Base-by-base conservation (phyloP, 345 rosid species). In the Eutrema heterophyllum region DNA sequence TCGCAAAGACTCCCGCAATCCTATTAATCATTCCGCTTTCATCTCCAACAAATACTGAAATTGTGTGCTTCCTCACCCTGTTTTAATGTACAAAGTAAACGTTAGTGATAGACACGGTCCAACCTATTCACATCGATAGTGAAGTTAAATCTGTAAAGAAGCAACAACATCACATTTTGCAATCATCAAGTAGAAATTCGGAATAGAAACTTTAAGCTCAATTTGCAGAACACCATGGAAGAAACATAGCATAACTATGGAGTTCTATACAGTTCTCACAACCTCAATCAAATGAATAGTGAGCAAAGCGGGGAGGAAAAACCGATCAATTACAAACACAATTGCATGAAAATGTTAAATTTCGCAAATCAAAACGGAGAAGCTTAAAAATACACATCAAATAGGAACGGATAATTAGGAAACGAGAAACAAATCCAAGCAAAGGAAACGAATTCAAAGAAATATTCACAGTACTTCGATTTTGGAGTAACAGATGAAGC, bases 21-120 rank as follows among this genome's bases (percentile, higher is more conserved):
- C 97, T 81, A 48, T 95, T 95, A 66, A 95, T 92, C 88, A 95
- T 95, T 45, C 99, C 99, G 72, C 97, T 92, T 72, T 95, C 99
- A 65, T 95, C 97, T 59, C 99, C 99, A 57, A 95, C 99, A 75
- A 89, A 92, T 24, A 95, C 97, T 0, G 97, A 95, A 35, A 95
- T 85, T 0, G 97, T 87, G 78, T 94, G 97, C 75, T 89, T 78
- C 82, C 84, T 87, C 75, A 82, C 85, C 87, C 99, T 90, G 80
- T 7, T 62, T 48, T 62, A 57, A 39, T 0, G 6, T 12, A 13
- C 57, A 63, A 5, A 62, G 13, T 44, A 45, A 21, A 33, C 26
- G 44, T 63, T 6, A 53, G 16, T 41, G 27, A 13, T 50, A 43
- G 16, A 24, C 15, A 38, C 24, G 0, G 11, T 48, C 45, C 15